Evolutionary conservation across 164 flowering plant genomes (phyloP).

Genomic region (Brasenia schreberi): DNA sequence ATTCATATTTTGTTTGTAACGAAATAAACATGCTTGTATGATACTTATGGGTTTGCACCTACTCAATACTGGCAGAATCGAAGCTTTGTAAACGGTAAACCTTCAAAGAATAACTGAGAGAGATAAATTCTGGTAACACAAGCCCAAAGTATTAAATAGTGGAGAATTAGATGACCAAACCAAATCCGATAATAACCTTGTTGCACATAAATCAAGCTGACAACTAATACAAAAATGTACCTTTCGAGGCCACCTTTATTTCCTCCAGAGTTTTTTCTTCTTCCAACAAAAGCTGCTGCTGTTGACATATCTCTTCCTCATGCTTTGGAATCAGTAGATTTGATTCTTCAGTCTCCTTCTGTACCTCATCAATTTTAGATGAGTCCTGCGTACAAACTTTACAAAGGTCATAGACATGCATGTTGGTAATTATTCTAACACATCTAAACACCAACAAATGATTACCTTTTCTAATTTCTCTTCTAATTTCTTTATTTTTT

Average conservation of each 20-base stretch:
- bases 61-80: too few relatives aligned
- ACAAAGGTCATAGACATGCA: conserved; percentile 5
- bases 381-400: conserved; percentile 41
- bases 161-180: too few relatives aligned
- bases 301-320: conserved; percentile 57
- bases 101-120: too few relatives aligned
- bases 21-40: too few relatives aligned
- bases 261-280: conserved; percentile 73
- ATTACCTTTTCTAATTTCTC: conserved; percentile 75
- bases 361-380: conserved; percentile 37
- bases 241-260: conserved; percentile 69
- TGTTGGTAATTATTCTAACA: not conserved
- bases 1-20: too few relatives aligned
- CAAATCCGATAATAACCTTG: too few relatives aligned
- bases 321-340: conserved; percentile 56
- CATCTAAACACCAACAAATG: not conserved
- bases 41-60: too few relatives aligned
- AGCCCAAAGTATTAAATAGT: too few relatives aligned
- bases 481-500: conserved; percentile 70
- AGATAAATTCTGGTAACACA: too few relatives aligned
- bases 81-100: too few relatives aligned
- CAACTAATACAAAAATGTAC: conserved; percentile 19
- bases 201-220: too few relatives aligned
- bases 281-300: conserved; percentile 38
- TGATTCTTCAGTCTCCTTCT: conserved; percentile 50